phyloP scores from a whole-genome alignment of 805 yeast species.

The Yarrowia sp. region DNA sequence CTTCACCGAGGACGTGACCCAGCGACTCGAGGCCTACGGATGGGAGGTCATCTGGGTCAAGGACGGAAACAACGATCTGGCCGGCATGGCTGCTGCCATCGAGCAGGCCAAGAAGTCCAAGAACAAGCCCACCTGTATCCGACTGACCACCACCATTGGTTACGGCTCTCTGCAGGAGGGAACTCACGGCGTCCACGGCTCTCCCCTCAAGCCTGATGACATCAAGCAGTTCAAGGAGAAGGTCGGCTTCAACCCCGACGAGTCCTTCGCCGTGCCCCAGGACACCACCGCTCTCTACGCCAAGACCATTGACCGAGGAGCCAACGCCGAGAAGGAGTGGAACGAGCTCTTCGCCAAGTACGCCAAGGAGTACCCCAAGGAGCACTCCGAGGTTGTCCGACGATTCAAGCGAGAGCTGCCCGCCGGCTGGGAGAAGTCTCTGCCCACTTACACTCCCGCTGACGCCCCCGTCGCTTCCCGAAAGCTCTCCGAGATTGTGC shows the following conservation, averaged over 20 bases:
- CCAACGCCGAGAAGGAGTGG: conserved; percentile 47
- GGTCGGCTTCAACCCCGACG: conserved; percentile 40
- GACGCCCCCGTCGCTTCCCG: conserved; percentile 62
- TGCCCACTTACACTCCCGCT: conserved; percentile 78
- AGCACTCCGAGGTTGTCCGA: conserved; percentile 46
- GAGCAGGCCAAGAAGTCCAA: conserved; percentile 48
- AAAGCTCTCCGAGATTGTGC: conserved; percentile 48
- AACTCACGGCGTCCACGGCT: conserved; percentile 51
- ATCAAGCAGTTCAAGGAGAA: conserved; percentile 41
- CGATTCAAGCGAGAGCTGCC: conserved; percentile 58
- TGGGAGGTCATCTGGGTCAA: conserved; percentile 52
- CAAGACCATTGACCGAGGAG: conserved; percentile 46
- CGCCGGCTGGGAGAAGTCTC: conserved; percentile 72
- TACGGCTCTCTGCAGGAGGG: conserved; percentile 49
- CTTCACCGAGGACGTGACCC: conserved; percentile 50
- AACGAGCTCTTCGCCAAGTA: conserved; percentile 44
- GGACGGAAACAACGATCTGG: conserved; percentile 50
- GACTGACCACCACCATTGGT: conserved; percentile 51
- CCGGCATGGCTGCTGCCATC: conserved; percentile 50
- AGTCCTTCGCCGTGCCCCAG: conserved; percentile 46
- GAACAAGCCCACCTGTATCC: conserved; percentile 52
- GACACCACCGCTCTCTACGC: conserved; percentile 49
- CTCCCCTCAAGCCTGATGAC: conserved; percentile 51
- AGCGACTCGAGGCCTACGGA: conserved; percentile 51
- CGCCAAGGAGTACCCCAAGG: conserved; percentile 46